phyloP scores from a whole-genome alignment of 176 grass and related monocot species.

The Carex kokanica region DNA sequence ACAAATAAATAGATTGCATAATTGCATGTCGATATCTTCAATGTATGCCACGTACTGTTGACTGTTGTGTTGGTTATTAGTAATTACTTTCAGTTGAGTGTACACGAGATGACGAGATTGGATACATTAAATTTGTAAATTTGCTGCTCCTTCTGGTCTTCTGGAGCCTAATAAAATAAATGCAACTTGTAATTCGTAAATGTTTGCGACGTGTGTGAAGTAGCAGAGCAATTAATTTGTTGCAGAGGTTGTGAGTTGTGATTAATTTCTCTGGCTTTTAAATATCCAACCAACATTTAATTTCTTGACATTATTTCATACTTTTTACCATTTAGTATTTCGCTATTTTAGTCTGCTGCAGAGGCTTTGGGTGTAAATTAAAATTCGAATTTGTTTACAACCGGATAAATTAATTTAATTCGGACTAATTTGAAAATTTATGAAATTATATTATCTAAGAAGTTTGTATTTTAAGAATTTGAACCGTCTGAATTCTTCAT shows the following conservation, averaged over 20 bases:
- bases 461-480: too few relatives aligned
- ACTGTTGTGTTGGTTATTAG: too few relatives aligned
- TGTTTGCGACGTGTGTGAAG: not conserved
- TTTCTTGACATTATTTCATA: not conserved
- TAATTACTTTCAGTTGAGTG: too few relatives aligned
- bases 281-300: not conserved
- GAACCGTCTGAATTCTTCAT: too few relatives aligned
- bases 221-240: not conserved
- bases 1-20: too few relatives aligned
- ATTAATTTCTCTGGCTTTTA: not conserved
- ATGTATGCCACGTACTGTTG: too few relatives aligned
- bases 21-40: too few relatives aligned
- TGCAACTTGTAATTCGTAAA: not conserved
- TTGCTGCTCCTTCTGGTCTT: not conserved
- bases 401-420: too few relatives aligned
- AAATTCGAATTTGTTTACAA: too few relatives aligned
- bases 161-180: not conserved
- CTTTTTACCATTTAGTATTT: not conserved
- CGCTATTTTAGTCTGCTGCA: not conserved
- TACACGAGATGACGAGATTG: not conserved
- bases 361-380: too few relatives aligned
- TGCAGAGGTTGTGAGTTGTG: not conserved
- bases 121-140: not conserved
- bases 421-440: too few relatives aligned
- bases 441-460: too few relatives aligned